These are phyloP conservation scores for Zygoascus hellenicus DNA, from an alignment of 1,139 yeast genomes.

Conservation along the genomic window DNA sequence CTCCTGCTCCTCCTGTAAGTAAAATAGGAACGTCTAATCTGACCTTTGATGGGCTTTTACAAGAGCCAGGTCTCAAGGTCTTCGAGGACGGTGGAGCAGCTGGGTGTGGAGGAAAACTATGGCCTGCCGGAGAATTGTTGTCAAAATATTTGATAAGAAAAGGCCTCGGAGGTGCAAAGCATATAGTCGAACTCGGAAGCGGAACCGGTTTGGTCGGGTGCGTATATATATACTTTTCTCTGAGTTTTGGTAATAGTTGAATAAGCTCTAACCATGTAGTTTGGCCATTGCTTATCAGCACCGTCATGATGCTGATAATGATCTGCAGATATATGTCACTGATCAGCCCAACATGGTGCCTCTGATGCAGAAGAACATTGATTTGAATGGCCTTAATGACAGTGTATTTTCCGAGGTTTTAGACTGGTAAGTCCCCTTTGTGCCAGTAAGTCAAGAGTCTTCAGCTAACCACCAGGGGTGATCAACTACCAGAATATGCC, in stretches of 20 bases:
- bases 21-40: slow-evolving; percentile 36
- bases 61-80: slow-evolving; percentile 37
- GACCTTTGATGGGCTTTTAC: slow-evolving; percentile 40
- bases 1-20: slow-evolving; percentile 5
- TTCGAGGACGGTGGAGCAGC: slow-evolving; percentile 51
- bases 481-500: slow-evolving; percentile 37
- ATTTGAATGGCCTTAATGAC: slow-evolving; percentile 35
- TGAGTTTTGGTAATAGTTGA: neutral
- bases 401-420: slow-evolving; percentile 40
- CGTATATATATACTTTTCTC: slow-evolving; percentile 14
- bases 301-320: neutral
- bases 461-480: slow-evolving; percentile 34
- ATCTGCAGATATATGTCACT: slow-evolving; percentile 6
- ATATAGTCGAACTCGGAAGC: slow-evolving; percentile 47
- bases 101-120: slow-evolving; percentile 56
- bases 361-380: slow-evolving; percentile 42
- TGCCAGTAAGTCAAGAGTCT: too few species aligned
- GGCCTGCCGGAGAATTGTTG: slow-evolving; percentile 54
- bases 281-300: slow-evolving; percentile 7
- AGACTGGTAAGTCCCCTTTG: slow-evolving; percentile 36
- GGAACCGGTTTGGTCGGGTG: slow-evolving; percentile 54
- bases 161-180: slow-evolving; percentile 26
- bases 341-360: slow-evolving; percentile 37
- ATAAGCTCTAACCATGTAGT: slow-evolving; percentile 6
- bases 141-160: slow-evolving; percentile 40